Conservation (phyloP, 257 asterid species). For the Penstemon eatonii region DNA sequence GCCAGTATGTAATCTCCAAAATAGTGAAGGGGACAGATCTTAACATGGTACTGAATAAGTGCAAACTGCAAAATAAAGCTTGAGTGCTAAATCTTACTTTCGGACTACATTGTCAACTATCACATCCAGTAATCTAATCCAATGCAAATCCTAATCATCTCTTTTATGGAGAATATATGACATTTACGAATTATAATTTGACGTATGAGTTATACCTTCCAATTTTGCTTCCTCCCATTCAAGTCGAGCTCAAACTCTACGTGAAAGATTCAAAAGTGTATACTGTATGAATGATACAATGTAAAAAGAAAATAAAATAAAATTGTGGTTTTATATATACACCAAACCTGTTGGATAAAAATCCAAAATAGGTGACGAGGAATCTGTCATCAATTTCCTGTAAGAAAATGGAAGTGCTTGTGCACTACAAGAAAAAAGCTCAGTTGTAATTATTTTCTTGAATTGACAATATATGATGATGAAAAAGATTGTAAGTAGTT, state of each 20-base stretch:
- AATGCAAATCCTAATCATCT: neutral
- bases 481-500: neutral
- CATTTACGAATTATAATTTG: neutral
- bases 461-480: constrained; percentile 10
- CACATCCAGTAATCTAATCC: neutral
- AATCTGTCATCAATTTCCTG: constrained; percentile 59
- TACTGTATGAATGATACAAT: constrained; percentile 12
- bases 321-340: neutral
- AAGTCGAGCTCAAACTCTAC: constrained; percentile 63
- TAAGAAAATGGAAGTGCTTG: constrained; percentile 60
- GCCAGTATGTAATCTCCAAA: neutral
- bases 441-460: constrained; percentile 15
- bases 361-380: constrained; percentile 59
- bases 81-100: neutral
- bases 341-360: constrained; percentile 59
- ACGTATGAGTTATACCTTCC: constrained; percentile 51
- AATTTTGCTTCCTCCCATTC: constrained; percentile 54
- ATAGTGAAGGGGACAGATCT: constrained; percentile 18
- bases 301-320: neutral
- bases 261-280: constrained; percentile 17
- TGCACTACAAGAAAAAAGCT: constrained; percentile 42
- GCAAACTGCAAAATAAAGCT: constrained; percentile 3
- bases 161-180: neutral
- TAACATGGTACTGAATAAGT: neutral
- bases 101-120: constrained; percentile 7